Base-by-base conservation (phyloP, 306 rosid species). In the Acacia acuminata region DNA sequence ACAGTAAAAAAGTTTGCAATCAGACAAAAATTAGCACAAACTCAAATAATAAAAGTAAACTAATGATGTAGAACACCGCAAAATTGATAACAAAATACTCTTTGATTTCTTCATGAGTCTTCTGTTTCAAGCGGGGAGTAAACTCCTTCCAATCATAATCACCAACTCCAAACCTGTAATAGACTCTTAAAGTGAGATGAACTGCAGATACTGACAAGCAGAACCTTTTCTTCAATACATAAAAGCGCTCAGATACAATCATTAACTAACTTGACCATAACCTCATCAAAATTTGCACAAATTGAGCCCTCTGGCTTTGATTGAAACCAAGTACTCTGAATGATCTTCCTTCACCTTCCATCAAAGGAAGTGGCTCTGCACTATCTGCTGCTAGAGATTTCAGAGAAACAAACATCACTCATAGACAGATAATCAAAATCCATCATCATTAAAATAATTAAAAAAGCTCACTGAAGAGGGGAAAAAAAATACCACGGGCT, bases 261-360 rank as follows among this genome's bases (percentile, higher is more conserved):
- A 78, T 76, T 44, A 56, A 75, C 53, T 17, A 45, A 64, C 47
- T 24, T 82, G 30, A 73, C 75, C 58, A 60, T 58, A 82, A 96
- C 99, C 99, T 96, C 99, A 96, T 96, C 82, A 96, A 86, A 81
- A 90, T 87, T 88, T 96, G 99, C 73, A 96, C 99, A 89, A 96
- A 94, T 36, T 92, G 88, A 81, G 97, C 94, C 88, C 99, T 94
- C 88, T 96, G 99, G 79, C 87, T 96, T 79, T 90, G 98, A 86
- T 96, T 96, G 86, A 96, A 96, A 81, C 99, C 99, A 79, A 96
- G 94, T 64, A 96, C 98, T 84, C 96, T 92, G 84, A 96, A 96
- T 36, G 99, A 88, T 87, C 85, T 92, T 74, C 98, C 99, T 90
- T 94, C 99, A 45, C 99, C 99, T 88, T 96, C 98, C 99, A 96